A percentile compares a stretch with the other conserved stretches of the same genome.
phyloP scores from a whole-genome alignment of 257 asterid genomes.

The Capsicum chinense region DNA sequence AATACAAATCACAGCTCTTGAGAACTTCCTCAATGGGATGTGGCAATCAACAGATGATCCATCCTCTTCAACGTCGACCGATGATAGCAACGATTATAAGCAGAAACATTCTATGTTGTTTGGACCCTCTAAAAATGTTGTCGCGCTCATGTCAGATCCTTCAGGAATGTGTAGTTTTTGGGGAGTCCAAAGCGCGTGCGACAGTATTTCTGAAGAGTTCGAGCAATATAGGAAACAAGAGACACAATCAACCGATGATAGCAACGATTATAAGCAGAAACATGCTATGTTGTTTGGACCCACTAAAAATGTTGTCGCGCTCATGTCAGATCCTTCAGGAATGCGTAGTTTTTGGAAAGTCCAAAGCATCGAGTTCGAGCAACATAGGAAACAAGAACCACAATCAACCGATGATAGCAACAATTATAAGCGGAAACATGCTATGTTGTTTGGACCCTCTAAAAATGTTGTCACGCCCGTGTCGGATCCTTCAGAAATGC shows the following conservation, averaged over 20 bases:
- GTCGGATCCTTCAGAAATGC: not conserved
- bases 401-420: conserved; percentile 34
- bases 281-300: not conserved
- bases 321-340: not conserved
- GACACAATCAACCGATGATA: conserved; percentile 32
- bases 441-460: not conserved
- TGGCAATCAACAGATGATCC: conserved; percentile 58
- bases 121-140: not conserved
- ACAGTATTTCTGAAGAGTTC: not conserved
- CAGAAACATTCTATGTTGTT: not conserved
- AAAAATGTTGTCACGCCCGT: not conserved
- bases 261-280: not conserved
- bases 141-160: not conserved
- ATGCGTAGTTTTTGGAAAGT: not conserved
- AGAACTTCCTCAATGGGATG: conserved; percentile 58
- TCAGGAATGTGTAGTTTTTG: not conserved
- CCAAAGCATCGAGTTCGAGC: not conserved
- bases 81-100: conserved; percentile 19
- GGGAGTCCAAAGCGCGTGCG: too few relatives aligned
- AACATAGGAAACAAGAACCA: not conserved
- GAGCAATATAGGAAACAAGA: not conserved
- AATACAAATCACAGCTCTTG: conserved; percentile 62
- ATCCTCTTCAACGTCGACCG: conserved; percentile 45
- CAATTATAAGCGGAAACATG: not conserved
- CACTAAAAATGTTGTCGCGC: not conserved